Conservation (phyloP, 495 filamentous ascomycete genomes). For the Tuber aestivum region DNA sequence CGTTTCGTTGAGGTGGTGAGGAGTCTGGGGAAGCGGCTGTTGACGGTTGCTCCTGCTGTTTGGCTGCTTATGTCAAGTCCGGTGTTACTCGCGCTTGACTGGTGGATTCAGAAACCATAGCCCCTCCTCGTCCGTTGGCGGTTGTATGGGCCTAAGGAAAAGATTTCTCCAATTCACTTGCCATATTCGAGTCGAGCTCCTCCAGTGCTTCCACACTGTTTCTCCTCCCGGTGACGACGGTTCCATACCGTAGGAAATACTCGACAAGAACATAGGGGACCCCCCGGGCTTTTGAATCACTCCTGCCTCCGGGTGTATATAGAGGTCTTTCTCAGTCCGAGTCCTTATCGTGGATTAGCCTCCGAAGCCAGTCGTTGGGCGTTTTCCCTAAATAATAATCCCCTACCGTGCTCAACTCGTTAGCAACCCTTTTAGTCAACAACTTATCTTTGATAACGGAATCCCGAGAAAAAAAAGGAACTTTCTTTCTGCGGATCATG, state of each 20-base stretch:
- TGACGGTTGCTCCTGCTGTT: background rate
- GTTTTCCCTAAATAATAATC: background rate
- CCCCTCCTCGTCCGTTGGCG: background rate
- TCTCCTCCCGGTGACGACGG: background rate
- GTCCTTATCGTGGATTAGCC: background rate
- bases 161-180: background rate
- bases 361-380: background rate
- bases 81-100: background rate
- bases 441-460: constrained; percentile 1
- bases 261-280: background rate
- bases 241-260: background rate
- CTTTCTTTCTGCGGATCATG: background rate
- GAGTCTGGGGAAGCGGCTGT: background rate
- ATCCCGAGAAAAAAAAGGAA: background rate
- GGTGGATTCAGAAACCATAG: background rate
- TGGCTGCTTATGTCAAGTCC: background rate
- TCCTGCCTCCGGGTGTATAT: background rate
- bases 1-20: no score
- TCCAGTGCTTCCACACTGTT: background rate
- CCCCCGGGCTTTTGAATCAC: background rate
- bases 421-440: background rate
- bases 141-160: background rate
- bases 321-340: background rate
- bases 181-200: background rate
- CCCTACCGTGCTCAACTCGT: background rate